Base-by-base conservation (phyloP, 306 rosid species). In the Acacia acuminata region DNA sequence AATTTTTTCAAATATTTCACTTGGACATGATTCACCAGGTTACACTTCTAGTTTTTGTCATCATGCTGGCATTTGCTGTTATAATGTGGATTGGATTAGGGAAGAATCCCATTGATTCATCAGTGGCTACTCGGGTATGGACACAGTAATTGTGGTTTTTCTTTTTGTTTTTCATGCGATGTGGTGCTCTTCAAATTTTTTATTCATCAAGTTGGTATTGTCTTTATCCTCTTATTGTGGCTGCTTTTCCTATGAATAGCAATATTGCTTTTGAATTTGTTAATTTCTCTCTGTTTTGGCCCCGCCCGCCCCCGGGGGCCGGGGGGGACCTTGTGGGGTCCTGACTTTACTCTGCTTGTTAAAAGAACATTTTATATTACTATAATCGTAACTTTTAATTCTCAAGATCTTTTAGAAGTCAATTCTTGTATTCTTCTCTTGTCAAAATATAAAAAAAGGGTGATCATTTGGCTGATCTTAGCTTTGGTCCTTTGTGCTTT, bases 81-180 rank as follows among this genome's bases (percentile, higher is more conserved):
- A 69, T 92, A 80, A 91, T 96, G 65, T 94, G 98, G 99, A 86
- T 94, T 34, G 96, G 94, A 42, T 80, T 85, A 78, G 94, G 96
- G 72, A 82, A 89, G 63, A 91, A 91, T 82, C 78, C 89, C 80
- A 84, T 90, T 89, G 89, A 96, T 85, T 90, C 97, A 81, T 84
- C 86, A 47, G 88, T 91, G 55, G 94, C 86, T 69, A 90, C 93
- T 78, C 92, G 86, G 98, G 99, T 96, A 91, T 76, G 86, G 69
- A 47, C 71, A 73, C 73, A 47, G 67, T 63, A 43, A 76, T 77
- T 77, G 58, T 69, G 5, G 53, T 72, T 71, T 76, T 79, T 60
- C 79, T 71, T 69, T 77, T 51, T 16, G 65, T 55, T 74, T 38
- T 73, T 82, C 60, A 69, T 77, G 45, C 71, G 74, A 77, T 61